These are phyloP conservation scores for Oryza glumipatula DNA, from an alignment of 176 grass and related monocot species.

Conservation along the genomic window DNA sequence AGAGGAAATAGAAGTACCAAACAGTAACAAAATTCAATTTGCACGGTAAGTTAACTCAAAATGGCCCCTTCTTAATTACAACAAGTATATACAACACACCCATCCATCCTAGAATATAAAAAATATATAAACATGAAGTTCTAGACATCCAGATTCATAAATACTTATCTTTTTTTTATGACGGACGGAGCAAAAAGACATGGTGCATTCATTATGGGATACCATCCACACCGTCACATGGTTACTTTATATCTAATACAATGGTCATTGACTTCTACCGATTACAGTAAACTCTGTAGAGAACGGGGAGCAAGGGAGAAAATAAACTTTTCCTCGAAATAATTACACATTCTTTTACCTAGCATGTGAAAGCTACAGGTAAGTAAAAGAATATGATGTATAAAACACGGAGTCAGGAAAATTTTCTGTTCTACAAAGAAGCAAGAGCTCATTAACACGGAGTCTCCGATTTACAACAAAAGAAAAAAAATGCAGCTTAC, in stretches of 20 bases:
- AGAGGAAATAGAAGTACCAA: background rate
- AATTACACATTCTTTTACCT: background rate
- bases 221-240: background rate
- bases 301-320: background rate
- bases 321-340: background rate
- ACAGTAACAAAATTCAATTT: background rate
- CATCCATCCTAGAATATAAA: no score
- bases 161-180: no score
- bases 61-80: background rate
- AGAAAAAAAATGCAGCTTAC: slow-evolving; percentile 29
- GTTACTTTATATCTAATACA: background rate
- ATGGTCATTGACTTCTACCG: background rate
- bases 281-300: background rate
- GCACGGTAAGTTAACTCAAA: background rate
- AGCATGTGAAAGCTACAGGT: background rate
- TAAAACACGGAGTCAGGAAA: background rate
- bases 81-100: background rate
- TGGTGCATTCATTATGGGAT: background rate
- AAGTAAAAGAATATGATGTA: background rate
- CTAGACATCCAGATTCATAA: no score
- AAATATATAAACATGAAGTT: no score
- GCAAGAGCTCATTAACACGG: background rate
- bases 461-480: slow-evolving; percentile 39
- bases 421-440: slow-evolving; percentile 3
- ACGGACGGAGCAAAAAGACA: background rate